Base-by-base conservation (phyloP, 176 grass and related monocot species). In the Eremochloa ophiuroides region DNA sequence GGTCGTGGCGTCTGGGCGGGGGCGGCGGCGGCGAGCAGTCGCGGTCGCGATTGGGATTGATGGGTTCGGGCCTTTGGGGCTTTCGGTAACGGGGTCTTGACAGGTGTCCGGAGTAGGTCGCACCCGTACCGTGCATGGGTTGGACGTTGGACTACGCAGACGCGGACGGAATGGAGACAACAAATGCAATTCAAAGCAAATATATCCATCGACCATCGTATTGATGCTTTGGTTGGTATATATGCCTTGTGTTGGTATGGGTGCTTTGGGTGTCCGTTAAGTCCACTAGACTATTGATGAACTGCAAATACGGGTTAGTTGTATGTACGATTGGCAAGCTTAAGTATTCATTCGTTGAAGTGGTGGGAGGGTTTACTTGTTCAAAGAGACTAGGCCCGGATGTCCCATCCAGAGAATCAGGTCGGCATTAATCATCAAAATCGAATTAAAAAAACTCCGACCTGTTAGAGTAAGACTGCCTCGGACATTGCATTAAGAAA, bases 1-100 rank as follows among this genome's bases (percentile, higher is more conserved):
- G 17, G 40, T 47, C 16, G 40, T 81, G 77, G 70, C 70, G 70
- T 75, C 61, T 46, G 70, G 48, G n/a, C n/a, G n/a, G n/a, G n/a
- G n/a, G n/a, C 29, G 40, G 23, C 11, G 20, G 58, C 13, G 37
- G 41, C 30, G 48, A 16, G 65, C 26, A 3, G 68, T 53, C 65
- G 66, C 2, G 6, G 39, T 31, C 17, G 47, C 64, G 38, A 8
- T 39, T 39, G 73, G 50, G 42, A 30, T 76, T 62, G 72, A 26
- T 16, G 69, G 60, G 84, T 30, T 71, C 23, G 51, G 20, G 62
- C n/a, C n/a, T n/a, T n/a, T n/a, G n/a, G n/a, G n/a, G 40, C 40
- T 18, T 31, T 44, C 1, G 51, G 39, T 68, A 2, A 51, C 18
- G 22, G 50, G n/a, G 38, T 18, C 10, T 48, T 35, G 78, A 39